Base-by-base conservation (phyloP, 345 rosid species). In the Punica granatum region DNA sequence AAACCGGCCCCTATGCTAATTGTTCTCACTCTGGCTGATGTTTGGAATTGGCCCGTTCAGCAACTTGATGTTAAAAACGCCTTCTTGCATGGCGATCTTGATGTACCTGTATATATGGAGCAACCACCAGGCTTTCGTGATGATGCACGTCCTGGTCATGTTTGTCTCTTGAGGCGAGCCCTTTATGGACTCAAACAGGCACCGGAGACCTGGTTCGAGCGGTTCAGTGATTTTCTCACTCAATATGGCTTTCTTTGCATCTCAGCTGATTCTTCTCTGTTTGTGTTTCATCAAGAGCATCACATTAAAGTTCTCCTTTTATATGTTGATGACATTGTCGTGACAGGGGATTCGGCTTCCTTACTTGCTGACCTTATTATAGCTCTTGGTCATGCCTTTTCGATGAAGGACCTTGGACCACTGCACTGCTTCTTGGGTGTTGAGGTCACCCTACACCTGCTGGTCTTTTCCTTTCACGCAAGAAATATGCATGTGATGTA, bases 121-220 rank as follows among this genome's bases (percentile, higher is more conserved):
- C 65, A 69, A 39, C 71, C 64, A 3, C 58, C 54, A 3, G 18
- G 41, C 2, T 60, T 60, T 31, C 21, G 6, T 16, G 30, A 69
- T 26, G 0, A 15, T 6, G 0, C 37, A 14, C 18, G 21, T 7
- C 65, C n/a, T 13, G 19, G 21, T 1, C 16, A 69, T 59, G 43
- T 59, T 9, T 67, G 53, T 19, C 14, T 23, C 2, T 30, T 33
- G 0, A 15, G 23, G 3, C 3, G 43, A 0, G 34, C 62, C 5
- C 13, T 54, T 7, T 67, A 56, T 39, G 64, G 48, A 0, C 34
- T 67, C 4, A 67, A 67, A 36, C 36, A 67, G 58, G 48, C 23
- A 18, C 49, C 48, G 1, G 30, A 23, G 14, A 63, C 53, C 0
- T 56, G 35, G 70, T 67, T 32, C 31, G 30, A 34, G 19, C 23